Conservation (phyloP, 2,329 filamentous ascomycete genomes). For the Microthyrium microscopicum region DNA sequence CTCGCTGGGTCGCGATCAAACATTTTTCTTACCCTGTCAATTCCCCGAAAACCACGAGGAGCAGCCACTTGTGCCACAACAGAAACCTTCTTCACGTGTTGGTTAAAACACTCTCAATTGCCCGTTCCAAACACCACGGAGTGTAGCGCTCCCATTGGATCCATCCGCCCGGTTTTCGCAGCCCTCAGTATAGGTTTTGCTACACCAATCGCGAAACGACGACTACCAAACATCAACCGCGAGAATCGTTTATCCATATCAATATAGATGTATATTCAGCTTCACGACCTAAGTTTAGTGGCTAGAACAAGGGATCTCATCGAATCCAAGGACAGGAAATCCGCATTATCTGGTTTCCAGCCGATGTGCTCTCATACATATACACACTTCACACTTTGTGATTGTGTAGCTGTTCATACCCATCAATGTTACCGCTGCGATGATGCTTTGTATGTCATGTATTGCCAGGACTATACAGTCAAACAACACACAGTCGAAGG, state of each 20-base stretch:
- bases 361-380: slow-evolving; percentile 7
- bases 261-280: background rate
- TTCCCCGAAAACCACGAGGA: too few relatives aligned
- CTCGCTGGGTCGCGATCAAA: too few relatives aligned
- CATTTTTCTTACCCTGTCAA: too few relatives aligned
- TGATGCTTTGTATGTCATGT: slow-evolving; percentile 4
- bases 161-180: background rate
- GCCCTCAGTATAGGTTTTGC: slow-evolving; percentile 1
- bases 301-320: background rate
- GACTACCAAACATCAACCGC: background rate
- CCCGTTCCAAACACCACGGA: too few relatives aligned
- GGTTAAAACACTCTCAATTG: too few relatives aligned
- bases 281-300: background rate
- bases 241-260: background rate
- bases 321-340: background rate
- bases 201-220: background rate
- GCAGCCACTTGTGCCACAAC: too few relatives aligned
- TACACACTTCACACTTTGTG: slow-evolving; percentile 5
- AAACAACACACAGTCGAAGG: background rate
- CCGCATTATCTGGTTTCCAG: background rate
- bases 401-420: slow-evolving; percentile 3
- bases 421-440: slow-evolving; percentile 4
- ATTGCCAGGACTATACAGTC: slow-evolving; percentile 1
- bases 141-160: too few relatives aligned
- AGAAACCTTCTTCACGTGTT: too few relatives aligned